Evolutionary conservation across 208 protist species (phyloP).

Genomic region (Crithidia fasciculata): DNA sequence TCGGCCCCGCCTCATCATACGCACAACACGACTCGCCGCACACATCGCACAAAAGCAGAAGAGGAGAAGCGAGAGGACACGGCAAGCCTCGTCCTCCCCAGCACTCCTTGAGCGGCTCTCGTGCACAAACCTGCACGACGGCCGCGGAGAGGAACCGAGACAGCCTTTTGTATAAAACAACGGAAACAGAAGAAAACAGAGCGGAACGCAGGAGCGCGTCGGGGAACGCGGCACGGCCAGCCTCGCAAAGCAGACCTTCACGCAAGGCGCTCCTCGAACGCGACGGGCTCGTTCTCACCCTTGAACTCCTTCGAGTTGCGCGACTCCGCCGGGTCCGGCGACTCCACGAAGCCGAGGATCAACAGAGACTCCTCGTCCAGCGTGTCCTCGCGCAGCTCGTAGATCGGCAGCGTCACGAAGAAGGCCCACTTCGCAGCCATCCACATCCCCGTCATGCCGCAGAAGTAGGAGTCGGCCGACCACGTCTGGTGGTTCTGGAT

Average conservation of each 20-base stretch:
- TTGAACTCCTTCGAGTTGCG: not conserved
- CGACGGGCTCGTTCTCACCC: slow-evolving; percentile 2
- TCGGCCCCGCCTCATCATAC: too few species aligned
- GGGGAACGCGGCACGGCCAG: not conserved
- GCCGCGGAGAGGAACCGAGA: too few species aligned
- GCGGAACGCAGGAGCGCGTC: not conserved
- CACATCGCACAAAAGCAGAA: too few species aligned
- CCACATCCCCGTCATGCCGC: slow-evolving; percentile 66
- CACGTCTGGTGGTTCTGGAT: slow-evolving; percentile 58
- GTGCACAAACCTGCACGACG: too few species aligned
- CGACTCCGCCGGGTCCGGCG: not conserved
- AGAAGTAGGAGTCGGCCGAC: slow-evolving; percentile 73
- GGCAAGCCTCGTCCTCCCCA: too few species aligned
- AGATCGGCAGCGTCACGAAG: slow-evolving; percentile 58
- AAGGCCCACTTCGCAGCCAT: slow-evolving; percentile 77
- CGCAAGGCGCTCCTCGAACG: slow-evolving; percentile 3
- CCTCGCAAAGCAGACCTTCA: slow-evolving; percentile 1
- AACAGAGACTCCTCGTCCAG: slow-evolving; percentile 44
- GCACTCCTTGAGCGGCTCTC: too few species aligned
- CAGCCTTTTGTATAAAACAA: not conserved
- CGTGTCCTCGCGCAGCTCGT: slow-evolving; percentile 44
- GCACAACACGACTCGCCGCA: too few species aligned
- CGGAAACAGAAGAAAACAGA: slow-evolving; percentile 5
- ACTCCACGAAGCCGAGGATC: slow-evolving; percentile 15
- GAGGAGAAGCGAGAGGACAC: too few species aligned